phyloP scores from a whole-genome alignment of 2,329 filamentous ascomycete genomes.

The Diaporthe destruens region DNA sequence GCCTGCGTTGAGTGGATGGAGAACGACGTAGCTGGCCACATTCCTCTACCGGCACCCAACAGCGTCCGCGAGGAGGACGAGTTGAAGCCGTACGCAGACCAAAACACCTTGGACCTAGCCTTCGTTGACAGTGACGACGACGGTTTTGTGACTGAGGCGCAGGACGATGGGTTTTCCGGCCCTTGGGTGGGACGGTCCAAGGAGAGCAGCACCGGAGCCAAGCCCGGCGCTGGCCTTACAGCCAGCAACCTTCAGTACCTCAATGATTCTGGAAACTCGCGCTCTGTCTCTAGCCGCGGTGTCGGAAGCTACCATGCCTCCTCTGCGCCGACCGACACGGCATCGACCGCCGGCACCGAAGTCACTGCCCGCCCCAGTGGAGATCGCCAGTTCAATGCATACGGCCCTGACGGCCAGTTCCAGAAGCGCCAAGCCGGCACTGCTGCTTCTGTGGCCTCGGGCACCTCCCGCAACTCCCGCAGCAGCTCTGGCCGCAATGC shows the following conservation, averaged over 20 bases:
- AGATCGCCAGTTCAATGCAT: constrained; percentile 43
- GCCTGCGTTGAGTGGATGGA: constrained; percentile 36
- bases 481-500: constrained; percentile 32
- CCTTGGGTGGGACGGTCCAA: not conserved
- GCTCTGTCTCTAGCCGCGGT: not conserved
- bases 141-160: not conserved
- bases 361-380: not conserved
- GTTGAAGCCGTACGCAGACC: not conserved
- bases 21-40: constrained; percentile 13
- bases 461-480: constrained; percentile 7
- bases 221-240: not conserved
- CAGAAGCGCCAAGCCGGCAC: constrained; percentile 32
- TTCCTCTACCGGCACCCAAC: constrained; percentile 35
- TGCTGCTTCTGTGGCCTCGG: constrained; percentile 31
- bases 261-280: not conserved
- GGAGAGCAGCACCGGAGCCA: not conserved
- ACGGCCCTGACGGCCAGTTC: constrained; percentile 44
- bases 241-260: constrained; percentile 7
- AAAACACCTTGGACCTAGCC: not conserved
- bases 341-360: not conserved
- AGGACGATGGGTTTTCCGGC: not conserved
- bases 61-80: constrained; percentile 3
- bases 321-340: constrained; percentile 31
- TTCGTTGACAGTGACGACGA: not conserved
- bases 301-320: constrained; percentile 32